Evolutionary conservation across 148 eudicot species (phyloP), one percentile per base, ranked within the genome.

Genomic region (Oxyria digyna): DNA sequence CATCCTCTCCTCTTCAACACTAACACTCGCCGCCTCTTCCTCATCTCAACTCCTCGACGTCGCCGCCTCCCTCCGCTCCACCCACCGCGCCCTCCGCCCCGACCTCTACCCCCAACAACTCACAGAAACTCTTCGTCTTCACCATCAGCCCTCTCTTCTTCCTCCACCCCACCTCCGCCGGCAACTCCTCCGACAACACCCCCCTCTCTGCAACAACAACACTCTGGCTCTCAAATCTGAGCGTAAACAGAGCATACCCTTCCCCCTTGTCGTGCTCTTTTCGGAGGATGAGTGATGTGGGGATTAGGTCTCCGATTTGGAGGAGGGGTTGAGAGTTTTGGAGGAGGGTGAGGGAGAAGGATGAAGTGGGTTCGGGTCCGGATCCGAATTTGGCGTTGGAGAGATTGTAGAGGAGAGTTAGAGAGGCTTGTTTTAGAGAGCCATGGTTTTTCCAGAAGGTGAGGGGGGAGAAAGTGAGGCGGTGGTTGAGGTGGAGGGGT

Each of bases 241-340:
- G 86, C 67, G 84, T 91, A 37, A 91, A 88, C 62, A 91, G 62
- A 9, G 95, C 97, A 38, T 76, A 86, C 23, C 91, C 85, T 8
- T 83, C 87, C 0, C 31, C 46, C 27, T 20, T 41, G 0, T 81
- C 81, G 41, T 90, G 96, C 69, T 90, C 96, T 66, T 91, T 79
- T 37, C 86, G 66, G 0, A 90, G 59, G 18, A 87, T 81, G 74
- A 83, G 38, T 1, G 69, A 13, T 21, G 29, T 29, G 62, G 43
- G 71, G 0, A 70, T 69, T 1, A 64, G 41, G 62, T 89, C 90
- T 0, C 92, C 92, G 32, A 77, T 73, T 21, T 85, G 77, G 7
- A 89, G 82, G 46, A 66, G 40, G 68, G 79, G 75, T 0, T 73
- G 49, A 0, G 81, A 82, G 23, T 69, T 70, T n/a, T 64, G 45